Evolutionary conservation across 192 early-diverging fungal genomes (phyloP), one percentile per base, ranked within the genome.

Genomic region (Linnemannia elongata): DNA sequence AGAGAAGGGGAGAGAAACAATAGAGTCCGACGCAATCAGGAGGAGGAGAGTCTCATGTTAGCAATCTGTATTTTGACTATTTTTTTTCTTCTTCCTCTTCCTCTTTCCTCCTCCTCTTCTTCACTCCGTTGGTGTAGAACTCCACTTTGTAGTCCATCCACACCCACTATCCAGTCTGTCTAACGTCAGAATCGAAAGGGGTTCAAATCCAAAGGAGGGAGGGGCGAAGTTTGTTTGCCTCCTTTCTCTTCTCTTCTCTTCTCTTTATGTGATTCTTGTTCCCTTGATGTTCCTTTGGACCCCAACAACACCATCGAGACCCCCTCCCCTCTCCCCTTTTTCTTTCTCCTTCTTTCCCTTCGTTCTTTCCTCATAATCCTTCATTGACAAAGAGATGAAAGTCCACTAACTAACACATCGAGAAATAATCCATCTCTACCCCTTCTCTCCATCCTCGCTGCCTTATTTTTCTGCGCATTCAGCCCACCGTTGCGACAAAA

Each of bases 151-250:
- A n/a, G n/a, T n/a, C n/a, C n/a, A n/a, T n/a, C n/a, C n/a, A 49
- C 17, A 52, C 66, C 33, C 60, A 12, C 35, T 30, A 12, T 33
- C 12, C 60, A 15, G 2, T 66, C 8, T 66, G 60, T 66, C 60
- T 66, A 66, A 66, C 60, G 30, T 66, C 60, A 66, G 60, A 33
- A 66, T 66, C 60, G 60, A 66, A 66, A 66, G 60, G 30, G 60
- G 57, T 30, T 60, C 57, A 33, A 27, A 15, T 66, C 60, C n/a
- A 15, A 27, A 66, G 27, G 66, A 68, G 18, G 10, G 45, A 47
- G 12, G 45, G 1, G 24, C 57, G 8, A 60, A 27, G 17, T 33
- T 66, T 66, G 17, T 4, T 22, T 33, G 27, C 8, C 30, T n/a
- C 30, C n/a, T 27, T 66, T 66, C 27, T 30, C 30, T 20, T 20